Percentiles rank a stretch among this genome's conserved stretches.
Conservation (phyloP, 2,329 filamentous ascomycete genomes). For the Dactylellina drechsleri region DNA sequence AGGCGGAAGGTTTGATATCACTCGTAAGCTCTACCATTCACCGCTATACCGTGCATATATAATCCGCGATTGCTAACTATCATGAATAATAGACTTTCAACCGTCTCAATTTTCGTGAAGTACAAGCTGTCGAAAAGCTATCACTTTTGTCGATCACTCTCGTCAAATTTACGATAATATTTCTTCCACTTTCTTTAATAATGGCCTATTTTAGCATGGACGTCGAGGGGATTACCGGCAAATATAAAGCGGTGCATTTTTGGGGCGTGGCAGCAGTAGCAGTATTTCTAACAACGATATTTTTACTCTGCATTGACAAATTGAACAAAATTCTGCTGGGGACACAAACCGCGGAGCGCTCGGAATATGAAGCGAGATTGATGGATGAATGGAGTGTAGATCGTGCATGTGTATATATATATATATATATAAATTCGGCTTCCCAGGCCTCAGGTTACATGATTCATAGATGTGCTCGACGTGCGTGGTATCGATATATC, state of each 20-base stretch:
- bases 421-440: no score
- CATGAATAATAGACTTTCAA: conserved; percentile 63
- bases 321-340: conserved; percentile 49
- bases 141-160: conserved; percentile 66
- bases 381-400: not conserved
- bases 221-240: conserved; percentile 59
- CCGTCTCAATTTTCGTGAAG: conserved; percentile 66
- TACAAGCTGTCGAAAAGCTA: conserved; percentile 66
- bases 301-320: conserved; percentile 40
- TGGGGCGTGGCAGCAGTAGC: conserved; percentile 37
- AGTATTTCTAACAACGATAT: conserved; percentile 29
- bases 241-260: conserved; percentile 46
- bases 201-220: conserved; percentile 66
- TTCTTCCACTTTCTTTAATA: conserved; percentile 66
- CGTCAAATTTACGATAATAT: conserved; percentile 67
- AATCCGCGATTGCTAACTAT: no score
- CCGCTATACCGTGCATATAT: no score
- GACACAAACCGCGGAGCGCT: conserved; percentile 29
- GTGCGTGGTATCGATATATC: no score
- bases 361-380: not conserved
- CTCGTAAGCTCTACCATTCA: conserved; percentile 57
- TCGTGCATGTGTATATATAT: no score
- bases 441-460: no score
- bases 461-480: no score
- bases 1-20: conserved; percentile 65